These are phyloP conservation scores for Penicillium samsonianum DNA, from an alignment of 495 filamentous ascomycete genomes.

Conservation along the genomic window DNA sequence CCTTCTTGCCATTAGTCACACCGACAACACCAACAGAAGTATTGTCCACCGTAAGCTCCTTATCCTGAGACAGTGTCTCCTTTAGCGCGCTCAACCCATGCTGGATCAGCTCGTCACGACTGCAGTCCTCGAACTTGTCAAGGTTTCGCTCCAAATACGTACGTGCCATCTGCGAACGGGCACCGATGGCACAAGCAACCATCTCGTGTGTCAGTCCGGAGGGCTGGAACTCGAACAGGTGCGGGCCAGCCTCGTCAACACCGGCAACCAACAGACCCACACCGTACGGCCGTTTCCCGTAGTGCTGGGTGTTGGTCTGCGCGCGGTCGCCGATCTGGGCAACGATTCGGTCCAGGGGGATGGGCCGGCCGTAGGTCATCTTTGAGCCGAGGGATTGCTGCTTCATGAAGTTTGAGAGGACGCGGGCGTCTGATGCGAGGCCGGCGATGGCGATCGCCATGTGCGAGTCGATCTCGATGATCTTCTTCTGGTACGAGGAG, in stretches of 20 bases:
- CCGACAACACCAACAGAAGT: conserved; percentile 88
- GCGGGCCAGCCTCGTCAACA: conserved; percentile 88
- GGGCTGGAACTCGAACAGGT: conserved; percentile 98
- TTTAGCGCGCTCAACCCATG: conserved; percentile 91
- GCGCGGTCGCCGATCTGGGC: conserved; percentile 91
- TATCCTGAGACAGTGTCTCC: conserved; percentile 94
- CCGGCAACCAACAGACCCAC: conserved; percentile 92
- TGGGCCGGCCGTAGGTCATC: conserved; percentile 91
- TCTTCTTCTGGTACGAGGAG: conserved; percentile 99
- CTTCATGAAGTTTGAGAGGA: conserved; percentile 99
- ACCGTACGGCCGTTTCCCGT: conserved; percentile 95
- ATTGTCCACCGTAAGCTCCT: conserved; percentile 95
- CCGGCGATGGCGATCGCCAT: conserved; percentile 94
- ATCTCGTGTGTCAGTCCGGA: conserved; percentile 96
- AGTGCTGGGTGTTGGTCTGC: conserved; percentile 96
- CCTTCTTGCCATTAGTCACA: conserved; percentile 54
- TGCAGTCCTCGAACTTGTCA: conserved; percentile 71
- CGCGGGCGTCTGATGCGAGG: conserved; percentile 95
- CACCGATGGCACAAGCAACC: conserved; percentile 91
- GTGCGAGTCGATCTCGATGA: conserved; percentile 95
- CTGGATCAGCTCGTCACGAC: conserved; percentile 80
- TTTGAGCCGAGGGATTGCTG: conserved; percentile 94
- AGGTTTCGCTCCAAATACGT: conserved; percentile 94
- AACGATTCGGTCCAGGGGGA: conserved; percentile 84
- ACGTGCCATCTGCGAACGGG: conserved; percentile 92